phyloP scores from a whole-genome alignment of 2,329 filamentous ascomycete genomes.

The Aureobasidium sp. region DNA sequence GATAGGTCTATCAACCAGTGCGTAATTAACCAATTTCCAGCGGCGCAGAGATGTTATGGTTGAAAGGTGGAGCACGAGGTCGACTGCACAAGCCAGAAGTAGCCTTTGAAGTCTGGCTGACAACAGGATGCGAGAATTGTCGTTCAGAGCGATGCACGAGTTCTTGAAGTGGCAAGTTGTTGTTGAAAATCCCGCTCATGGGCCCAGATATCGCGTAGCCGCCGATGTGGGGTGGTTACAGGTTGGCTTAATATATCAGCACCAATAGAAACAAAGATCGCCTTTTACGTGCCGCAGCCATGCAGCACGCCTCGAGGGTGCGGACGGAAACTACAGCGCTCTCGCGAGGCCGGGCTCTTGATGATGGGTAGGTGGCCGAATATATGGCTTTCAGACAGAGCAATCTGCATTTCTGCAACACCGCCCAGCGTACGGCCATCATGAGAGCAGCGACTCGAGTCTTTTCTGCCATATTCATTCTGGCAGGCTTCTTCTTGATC shows the following conservation, averaged over 20 bases:
- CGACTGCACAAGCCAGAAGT: no score
- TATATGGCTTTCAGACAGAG: neutral
- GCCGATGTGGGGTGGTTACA: neutral
- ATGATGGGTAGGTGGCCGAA: neutral
- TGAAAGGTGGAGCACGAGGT: no score
- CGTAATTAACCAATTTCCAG: no score
- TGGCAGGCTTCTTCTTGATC: neutral
- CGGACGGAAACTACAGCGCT: neutral
- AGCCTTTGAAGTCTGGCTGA: no score
- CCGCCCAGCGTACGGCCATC: neutral
- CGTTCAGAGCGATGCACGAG: no score
- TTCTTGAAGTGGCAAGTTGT: no score
- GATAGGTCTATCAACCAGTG: no score
- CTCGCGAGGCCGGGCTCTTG: neutral
- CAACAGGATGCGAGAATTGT: no score
- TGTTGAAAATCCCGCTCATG: no score
- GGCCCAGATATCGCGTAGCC: neutral
- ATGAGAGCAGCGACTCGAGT: neutral
- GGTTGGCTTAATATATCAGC: neutral
- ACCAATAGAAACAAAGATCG: neutral
- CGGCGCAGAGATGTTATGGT: no score
- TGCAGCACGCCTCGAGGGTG: neutral
- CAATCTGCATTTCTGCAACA: neutral
- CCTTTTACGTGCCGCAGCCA: neutral
- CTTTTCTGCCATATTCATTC: neutral